A percentile compares a stretch with the other conserved stretches of the same genome.
phyloP scores from a whole-genome alignment of 1,139 yeast species.

The Ogataea hybrid region DNA sequence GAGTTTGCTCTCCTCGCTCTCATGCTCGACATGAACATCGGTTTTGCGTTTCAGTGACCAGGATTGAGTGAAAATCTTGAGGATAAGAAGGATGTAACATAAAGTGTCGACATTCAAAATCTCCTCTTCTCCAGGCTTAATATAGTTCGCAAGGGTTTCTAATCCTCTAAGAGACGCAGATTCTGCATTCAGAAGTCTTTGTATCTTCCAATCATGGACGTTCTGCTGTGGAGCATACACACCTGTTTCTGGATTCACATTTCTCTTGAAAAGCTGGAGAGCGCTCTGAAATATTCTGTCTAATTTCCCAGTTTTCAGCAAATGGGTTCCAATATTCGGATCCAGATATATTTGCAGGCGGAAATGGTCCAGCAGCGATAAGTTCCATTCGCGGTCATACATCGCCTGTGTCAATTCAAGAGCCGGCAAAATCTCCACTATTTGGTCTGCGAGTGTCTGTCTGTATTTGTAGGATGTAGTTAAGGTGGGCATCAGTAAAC shows the following conservation, averaged over 20 bases:
- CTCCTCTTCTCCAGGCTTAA: constrained; percentile 23
- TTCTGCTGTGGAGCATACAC: constrained; percentile 13
- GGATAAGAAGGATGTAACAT: constrained; percentile 19
- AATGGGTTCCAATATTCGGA: constrained; percentile 35
- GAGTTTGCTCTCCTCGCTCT: constrained; percentile 47
- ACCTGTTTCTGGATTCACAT: constrained; percentile 6
- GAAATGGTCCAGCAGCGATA: constrained; percentile 52
- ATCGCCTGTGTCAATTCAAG: constrained; percentile 46
- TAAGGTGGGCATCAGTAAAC: constrained; percentile 51
- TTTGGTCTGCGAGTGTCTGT: constrained; percentile 48
- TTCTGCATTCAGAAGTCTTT: constrained; percentile 14
- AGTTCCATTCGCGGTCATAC: constrained; percentile 64
- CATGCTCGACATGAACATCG: constrained; percentile 69
- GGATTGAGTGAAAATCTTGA: constrained; percentile 50
- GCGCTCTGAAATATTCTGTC: constrained; percentile 38
- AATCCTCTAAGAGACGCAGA: constrained; percentile 22
- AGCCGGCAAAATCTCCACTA: constrained; percentile 54
- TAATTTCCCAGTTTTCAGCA: constrained; percentile 38
- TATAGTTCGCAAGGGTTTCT: constrained; percentile 22
- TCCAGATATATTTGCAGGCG: constrained; percentile 51
- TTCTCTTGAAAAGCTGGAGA: constrained; percentile 12
- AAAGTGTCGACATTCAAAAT: constrained; percentile 21
- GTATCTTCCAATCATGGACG: constrained; percentile 9
- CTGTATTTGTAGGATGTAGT: constrained; percentile 49
- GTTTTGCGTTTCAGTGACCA: constrained; percentile 54